phyloP scores from a whole-genome alignment of 1,284 basidiomycete genomes.

The Mycena citricolor region DNA sequence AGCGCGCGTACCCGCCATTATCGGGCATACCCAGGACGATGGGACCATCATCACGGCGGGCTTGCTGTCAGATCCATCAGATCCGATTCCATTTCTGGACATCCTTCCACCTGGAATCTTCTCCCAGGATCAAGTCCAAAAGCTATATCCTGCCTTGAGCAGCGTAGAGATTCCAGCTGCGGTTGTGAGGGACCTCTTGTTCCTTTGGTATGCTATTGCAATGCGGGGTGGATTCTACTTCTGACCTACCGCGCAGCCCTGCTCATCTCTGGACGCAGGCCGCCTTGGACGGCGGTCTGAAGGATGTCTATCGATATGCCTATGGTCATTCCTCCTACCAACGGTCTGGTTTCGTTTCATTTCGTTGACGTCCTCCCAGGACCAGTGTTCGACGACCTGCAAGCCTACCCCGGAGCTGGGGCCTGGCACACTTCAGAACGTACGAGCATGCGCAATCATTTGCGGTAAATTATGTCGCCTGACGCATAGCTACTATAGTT shows the following conservation, averaged over 20 bases:
- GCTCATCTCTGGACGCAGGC: constrained; percentile 22
- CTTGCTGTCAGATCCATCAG: constrained; percentile 8
- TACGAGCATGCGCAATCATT: constrained; percentile 11
- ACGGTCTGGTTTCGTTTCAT: background rate
- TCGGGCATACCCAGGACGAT: constrained; percentile 22
- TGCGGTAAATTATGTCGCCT: background rate
- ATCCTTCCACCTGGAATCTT: background rate
- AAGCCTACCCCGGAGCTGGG: constrained; percentile 21
- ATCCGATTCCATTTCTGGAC: background rate
- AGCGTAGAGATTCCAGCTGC: constrained; percentile 14
- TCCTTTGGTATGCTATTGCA: constrained; percentile 14
- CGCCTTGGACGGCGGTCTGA: constrained; percentile 15
- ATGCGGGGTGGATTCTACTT: background rate
- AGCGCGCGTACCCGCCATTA: constrained; percentile 19
- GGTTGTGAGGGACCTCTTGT: constrained; percentile 12
- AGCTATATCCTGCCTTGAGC: constrained; percentile 20
- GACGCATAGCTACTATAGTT: constrained; percentile 13
- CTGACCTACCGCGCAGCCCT: constrained; percentile 2
- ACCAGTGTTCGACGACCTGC: constrained; percentile 23
- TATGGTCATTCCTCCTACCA: constrained; percentile 12
- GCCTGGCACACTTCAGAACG: constrained; percentile 22
- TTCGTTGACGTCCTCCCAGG: constrained; percentile 8
- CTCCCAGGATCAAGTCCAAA: constrained; percentile 9
- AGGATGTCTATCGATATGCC: constrained; percentile 19
- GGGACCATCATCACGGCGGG: constrained; percentile 21